phyloP scores from a whole-genome alignment of 78 protist species.

The Speleostelium caveatum region DNA sequence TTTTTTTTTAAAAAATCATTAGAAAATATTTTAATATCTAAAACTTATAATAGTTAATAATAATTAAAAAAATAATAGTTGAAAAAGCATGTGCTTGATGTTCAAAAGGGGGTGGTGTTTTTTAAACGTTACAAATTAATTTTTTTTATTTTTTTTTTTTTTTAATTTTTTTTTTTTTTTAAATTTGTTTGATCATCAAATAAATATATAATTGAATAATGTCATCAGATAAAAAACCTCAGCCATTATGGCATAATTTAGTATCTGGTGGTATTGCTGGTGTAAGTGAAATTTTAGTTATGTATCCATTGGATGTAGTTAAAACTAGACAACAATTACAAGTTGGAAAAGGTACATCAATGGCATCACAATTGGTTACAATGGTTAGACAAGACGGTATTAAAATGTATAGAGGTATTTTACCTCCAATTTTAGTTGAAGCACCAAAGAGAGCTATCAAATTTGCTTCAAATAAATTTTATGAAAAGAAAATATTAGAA shows the following conservation, averaged over 20 bases:
- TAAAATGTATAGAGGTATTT: conserved; percentile 85
- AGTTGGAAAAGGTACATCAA: conserved; percentile 73
- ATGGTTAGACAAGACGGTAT: conserved; percentile 85
- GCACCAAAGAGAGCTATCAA: conserved; percentile 90
- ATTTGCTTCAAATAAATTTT: conserved; percentile 84
- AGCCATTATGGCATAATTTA: conserved; percentile 65
- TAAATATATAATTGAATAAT: too few relatives aligned
- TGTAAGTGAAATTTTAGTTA: conserved; percentile 77
- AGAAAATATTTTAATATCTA: too few relatives aligned
- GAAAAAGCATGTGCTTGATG: too few relatives aligned
- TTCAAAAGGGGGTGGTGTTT: too few relatives aligned
- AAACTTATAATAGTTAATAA: too few relatives aligned
- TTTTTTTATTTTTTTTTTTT: too few relatives aligned
- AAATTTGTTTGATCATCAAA: too few relatives aligned
- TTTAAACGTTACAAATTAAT: too few relatives aligned
- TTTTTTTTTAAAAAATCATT: too few relatives aligned
- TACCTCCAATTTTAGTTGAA: conserved; percentile 85
- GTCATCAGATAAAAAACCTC: conserved; percentile 11
- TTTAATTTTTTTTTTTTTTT: too few relatives aligned
- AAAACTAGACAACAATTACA: conserved; percentile 85
- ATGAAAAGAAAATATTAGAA: conserved; percentile 27
- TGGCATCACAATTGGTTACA: conserved; percentile 29
- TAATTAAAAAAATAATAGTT: too few relatives aligned
- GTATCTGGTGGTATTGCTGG: conserved; percentile 83
- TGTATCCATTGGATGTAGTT: conserved; percentile 90